Evolutionary conservation across 2,329 filamentous ascomycete species (phyloP), one percentile per base, ranked within the genome.

Genomic region (Diaporthe amygdali): DNA sequence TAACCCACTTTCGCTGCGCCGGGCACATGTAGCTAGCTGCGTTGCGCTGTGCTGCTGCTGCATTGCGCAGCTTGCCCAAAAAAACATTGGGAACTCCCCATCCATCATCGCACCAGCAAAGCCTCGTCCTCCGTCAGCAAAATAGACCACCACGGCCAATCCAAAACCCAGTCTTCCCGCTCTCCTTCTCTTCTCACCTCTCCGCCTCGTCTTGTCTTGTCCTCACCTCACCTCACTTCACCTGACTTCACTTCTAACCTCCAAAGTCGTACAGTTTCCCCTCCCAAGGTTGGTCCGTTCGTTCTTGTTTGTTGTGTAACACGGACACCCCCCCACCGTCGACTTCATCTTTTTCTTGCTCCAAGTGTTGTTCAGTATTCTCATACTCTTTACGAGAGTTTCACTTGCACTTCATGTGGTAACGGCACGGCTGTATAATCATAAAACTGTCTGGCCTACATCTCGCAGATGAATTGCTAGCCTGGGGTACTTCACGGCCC

Each of bases 71-170:
- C 59, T 64, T 64, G 44, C 66, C 30, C 14, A 46, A 55, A 59
- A 54, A 39, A 55, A 68, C 44, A 55, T 56, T 56, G 34, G 55
- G 55, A 59, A 39, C 52, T 51, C 66, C 41, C 41, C 41, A 37
- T 64, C 44, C 59, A 64, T 64, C 59, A 64, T 37, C 44, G 59
- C 59, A 64, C 44, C 44, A 20, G 59, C 59, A 37, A 46, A 68
- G 66, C 66, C 66, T 68, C 52, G 66, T 68, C 66, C 66, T 49
- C 66, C 41, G 41, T 56, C 66, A 68, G 66, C 66, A 51, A 51
- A 59, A 68, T 68, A 59, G 41, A 52, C 44, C 67, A 59, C 41
- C 49, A 63, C 41, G 41, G 41, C 59, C 59, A 47, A 47, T 47
- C 51, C 64, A 37, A 46, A 46, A 68, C 54, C 69, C 64, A 68